Conservation (phyloP, 2,329 filamentous ascomycete genomes). For the Sporothrix phasma region DNA sequence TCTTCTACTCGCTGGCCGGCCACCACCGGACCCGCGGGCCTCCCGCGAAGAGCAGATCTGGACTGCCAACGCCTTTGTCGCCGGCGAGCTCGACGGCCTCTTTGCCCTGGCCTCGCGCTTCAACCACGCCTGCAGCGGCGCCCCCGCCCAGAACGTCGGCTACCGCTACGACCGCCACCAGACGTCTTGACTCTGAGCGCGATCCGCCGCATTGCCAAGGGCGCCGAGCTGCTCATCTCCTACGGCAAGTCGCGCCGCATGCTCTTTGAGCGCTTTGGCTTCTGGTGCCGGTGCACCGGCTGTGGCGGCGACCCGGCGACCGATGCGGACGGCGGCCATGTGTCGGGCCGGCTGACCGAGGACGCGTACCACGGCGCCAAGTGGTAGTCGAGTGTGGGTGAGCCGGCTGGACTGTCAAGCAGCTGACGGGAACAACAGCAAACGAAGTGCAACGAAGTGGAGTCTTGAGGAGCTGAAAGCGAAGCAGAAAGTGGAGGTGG, state of each 20-base stretch:
- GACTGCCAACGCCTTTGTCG: constrained; percentile 22
- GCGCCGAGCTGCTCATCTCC: constrained; percentile 21
- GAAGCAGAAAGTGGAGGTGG: too few species aligned
- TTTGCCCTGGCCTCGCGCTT: constrained; percentile 41
- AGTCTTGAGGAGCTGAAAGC: too few species aligned
- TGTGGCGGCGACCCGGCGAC: constrained; percentile 14
- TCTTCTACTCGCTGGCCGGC: constrained; percentile 31
- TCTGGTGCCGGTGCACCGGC: constrained; percentile 20
- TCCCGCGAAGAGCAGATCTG: constrained; percentile 21
- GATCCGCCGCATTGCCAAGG: constrained; percentile 6
- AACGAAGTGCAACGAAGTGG: too few species aligned
- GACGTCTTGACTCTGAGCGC: constrained; percentile 34
- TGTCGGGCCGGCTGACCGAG: constrained; percentile 7
- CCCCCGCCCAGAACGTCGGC: constrained; percentile 31
- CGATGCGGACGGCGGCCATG: neutral
- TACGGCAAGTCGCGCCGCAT: constrained; percentile 19
- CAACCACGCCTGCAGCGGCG: constrained; percentile 43
- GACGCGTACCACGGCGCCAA: neutral
- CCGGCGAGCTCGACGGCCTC: constrained; percentile 15
- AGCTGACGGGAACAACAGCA: too few species aligned
- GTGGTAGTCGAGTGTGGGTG: constrained; percentile 13
- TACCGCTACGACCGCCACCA: constrained; percentile 32
- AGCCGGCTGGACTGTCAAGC: neutral
- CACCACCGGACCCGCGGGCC: constrained; percentile 16
- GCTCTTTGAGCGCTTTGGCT: constrained; percentile 20